phyloP scores from a whole-genome alignment of 2,329 filamentous ascomycete species.

The Clarireedia homoeocarpa region DNA sequence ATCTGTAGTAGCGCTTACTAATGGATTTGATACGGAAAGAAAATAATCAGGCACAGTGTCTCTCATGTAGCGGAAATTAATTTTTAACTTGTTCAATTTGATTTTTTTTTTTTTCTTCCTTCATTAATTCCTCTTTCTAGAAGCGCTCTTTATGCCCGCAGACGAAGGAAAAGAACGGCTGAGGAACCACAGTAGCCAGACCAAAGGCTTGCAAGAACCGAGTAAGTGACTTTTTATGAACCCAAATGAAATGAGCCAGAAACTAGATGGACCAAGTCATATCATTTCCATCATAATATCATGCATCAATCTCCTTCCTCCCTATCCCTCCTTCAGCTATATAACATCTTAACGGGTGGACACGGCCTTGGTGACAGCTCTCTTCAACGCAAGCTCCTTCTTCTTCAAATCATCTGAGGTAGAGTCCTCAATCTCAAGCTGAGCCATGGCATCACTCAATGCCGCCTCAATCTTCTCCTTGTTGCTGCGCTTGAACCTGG shows the following conservation, averaged over 20 bases:
- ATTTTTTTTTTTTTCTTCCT: slow-evolving; percentile 18
- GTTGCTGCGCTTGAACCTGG: slow-evolving; percentile 98
- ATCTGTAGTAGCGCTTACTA: slow-evolving; percentile 9
- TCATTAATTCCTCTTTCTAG: slow-evolving; percentile 29
- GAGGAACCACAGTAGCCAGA: slow-evolving; percentile 23
- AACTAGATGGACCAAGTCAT: slow-evolving; percentile 29
- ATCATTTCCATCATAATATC: slow-evolving; percentile 28
- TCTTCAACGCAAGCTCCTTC: slow-evolving; percentile 98
- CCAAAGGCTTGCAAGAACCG: slow-evolving; percentile 22
- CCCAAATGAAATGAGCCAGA: slow-evolving; percentile 21
- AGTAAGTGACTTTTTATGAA: slow-evolving; percentile 29
- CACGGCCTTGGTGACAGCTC: slow-evolving; percentile 95
- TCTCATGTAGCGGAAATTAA: neutral
- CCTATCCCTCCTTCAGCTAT: slow-evolving; percentile 16
- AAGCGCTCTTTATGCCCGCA: slow-evolving; percentile 30
- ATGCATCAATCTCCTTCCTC: slow-evolving; percentile 23
- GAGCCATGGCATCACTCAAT: slow-evolving; percentile 93
- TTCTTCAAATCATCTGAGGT: slow-evolving; percentile 95
- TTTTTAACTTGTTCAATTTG: slow-evolving; percentile 15
- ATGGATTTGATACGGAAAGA: slow-evolving; percentile 3
- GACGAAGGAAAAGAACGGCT: slow-evolving; percentile 19
- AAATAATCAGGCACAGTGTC: too few species aligned
- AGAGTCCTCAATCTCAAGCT: slow-evolving; percentile 92
- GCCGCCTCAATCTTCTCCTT: slow-evolving; percentile 99
- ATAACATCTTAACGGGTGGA: slow-evolving; percentile 63